A percentile compares a stretch with the other conserved stretches of the same genome.
Evolutionary conservation across 768 basidiomycete species (phyloP).

Genomic region (Pilatotrama ljubarskyi): DNA sequence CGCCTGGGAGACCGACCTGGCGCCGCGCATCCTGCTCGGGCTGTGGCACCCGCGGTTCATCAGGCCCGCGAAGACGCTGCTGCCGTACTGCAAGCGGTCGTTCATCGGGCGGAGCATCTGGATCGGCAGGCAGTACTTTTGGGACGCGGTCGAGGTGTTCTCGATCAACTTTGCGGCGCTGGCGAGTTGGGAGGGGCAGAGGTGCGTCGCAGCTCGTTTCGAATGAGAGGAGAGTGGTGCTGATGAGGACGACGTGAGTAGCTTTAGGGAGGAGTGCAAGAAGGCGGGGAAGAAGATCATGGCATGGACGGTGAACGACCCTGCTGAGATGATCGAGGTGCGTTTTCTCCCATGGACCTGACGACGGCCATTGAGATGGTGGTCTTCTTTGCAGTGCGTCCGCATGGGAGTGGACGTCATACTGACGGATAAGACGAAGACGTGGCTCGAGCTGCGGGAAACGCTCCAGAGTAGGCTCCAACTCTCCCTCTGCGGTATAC

Average conservation of each 20-base stretch:
- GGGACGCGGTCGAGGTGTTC: constrained; percentile 81
- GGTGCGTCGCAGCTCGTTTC: constrained; percentile 5
- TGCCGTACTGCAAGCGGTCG: constrained; percentile 81
- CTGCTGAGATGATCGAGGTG: constrained; percentile 87
- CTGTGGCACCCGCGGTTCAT: constrained; percentile 92
- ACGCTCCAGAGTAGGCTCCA: constrained; percentile 60
- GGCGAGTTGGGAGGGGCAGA: constrained; percentile 62
- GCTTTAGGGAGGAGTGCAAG: constrained; percentile 81
- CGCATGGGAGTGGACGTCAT: constrained; percentile 80
- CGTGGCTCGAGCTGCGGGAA: constrained; percentile 63
- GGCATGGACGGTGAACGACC: constrained; percentile 95
- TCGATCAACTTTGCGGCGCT: constrained; percentile 75
- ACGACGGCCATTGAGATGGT: not conserved
- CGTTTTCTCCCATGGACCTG: constrained; percentile 22
- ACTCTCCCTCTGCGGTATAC: too few relatives aligned
- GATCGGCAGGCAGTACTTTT: constrained; percentile 82
- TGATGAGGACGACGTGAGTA: constrained; percentile 21
- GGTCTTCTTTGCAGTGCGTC: constrained; percentile 44
- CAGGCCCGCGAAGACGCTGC: constrained; percentile 61
- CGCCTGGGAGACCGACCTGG: constrained; percentile 71
- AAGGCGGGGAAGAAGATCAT: constrained; percentile 78
- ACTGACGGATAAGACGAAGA: constrained; percentile 72
- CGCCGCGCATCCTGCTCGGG: constrained; percentile 77
- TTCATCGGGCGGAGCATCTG: constrained; percentile 77
- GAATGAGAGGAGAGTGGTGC: not conserved